Conservation (phyloP, 805 yeast genomes). For the Metschnikowia kunwiensis region DNA sequence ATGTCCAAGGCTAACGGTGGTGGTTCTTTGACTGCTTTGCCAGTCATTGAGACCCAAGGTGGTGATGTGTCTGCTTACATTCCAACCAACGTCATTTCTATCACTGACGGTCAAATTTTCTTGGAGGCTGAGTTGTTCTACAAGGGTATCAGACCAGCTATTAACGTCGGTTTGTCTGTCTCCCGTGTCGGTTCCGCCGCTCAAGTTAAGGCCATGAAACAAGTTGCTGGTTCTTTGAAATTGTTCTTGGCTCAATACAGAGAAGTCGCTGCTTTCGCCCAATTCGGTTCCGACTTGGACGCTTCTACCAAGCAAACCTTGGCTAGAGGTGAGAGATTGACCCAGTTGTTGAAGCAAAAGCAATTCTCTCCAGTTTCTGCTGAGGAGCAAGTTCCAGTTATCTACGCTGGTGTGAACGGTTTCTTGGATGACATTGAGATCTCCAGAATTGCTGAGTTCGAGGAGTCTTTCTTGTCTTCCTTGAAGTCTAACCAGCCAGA, state of each 20-base stretch:
- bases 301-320: conserved; percentile 99
- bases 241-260: conserved; percentile 99
- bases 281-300: conserved; percentile 99
- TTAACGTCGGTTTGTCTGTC: conserved; percentile 98
- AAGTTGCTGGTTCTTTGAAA: conserved; percentile 99
- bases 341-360: conserved; percentile 96
- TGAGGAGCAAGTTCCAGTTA: conserved; percentile 98
- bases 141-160: conserved; percentile 99
- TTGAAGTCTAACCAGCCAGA: conserved; percentile 87
- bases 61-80: conserved; percentile 98
- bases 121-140: conserved; percentile 99
- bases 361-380: conserved; percentile 97
- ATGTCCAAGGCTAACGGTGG: conserved; percentile 85
- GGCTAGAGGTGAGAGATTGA: conserved; percentile 99
- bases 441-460: conserved; percentile 85
- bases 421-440: conserved; percentile 85
- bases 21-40: conserved; percentile 94
- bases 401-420: conserved; percentile 99
- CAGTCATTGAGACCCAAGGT: conserved; percentile 97
- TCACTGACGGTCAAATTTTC: conserved; percentile 97
- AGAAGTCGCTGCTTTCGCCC: conserved; percentile 99
- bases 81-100: conserved; percentile 95
- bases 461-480: conserved; percentile 87
- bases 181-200: conserved; percentile 99
- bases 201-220: conserved; percentile 99